Conservation (phyloP, 2,329 filamentous ascomycete species). For the Colletotrichum melonis region DNA sequence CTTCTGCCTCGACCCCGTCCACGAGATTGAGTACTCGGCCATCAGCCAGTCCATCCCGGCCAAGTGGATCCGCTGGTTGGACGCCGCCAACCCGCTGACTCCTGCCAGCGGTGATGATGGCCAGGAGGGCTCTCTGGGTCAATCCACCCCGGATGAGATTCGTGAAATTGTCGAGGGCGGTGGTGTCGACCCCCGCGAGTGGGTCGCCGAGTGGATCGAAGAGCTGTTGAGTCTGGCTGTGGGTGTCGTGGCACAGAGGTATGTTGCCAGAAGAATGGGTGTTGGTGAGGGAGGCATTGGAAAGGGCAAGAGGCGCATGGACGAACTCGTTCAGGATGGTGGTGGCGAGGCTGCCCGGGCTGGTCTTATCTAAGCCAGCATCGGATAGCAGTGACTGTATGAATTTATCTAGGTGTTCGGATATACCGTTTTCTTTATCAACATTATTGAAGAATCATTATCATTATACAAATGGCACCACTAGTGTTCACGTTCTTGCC, state of each 20-base stretch:
- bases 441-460: background rate
- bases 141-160: conserved; percentile 81
- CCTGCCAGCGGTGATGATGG: conserved; percentile 64
- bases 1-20: conserved; percentile 87
- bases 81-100: conserved; percentile 73
- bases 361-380: conserved; percentile 28
- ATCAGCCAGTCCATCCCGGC: conserved; percentile 86
- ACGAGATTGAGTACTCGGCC: conserved; percentile 87
- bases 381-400: background rate
- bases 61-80: conserved; percentile 92
- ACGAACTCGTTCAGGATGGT: conserved; percentile 63
- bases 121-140: conserved; percentile 43
- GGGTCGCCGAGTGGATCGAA: conserved; percentile 98
- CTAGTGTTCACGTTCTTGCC: too few species aligned
- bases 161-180: conserved; percentile 81
- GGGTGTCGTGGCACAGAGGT: conserved; percentile 91
- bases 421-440: conserved; percentile 29
- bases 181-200: conserved; percentile 91
- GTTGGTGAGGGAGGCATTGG: conserved; percentile 83
- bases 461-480: background rate
- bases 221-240: conserved; percentile 82
- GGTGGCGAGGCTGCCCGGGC: conserved; percentile 36
- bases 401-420: conserved; percentile 26
- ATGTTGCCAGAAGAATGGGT: conserved; percentile 95
- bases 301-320: conserved; percentile 70